Base-by-base conservation (phyloP, 257 asterid genomes). In the Nicotiana obtusifolia region DNA sequence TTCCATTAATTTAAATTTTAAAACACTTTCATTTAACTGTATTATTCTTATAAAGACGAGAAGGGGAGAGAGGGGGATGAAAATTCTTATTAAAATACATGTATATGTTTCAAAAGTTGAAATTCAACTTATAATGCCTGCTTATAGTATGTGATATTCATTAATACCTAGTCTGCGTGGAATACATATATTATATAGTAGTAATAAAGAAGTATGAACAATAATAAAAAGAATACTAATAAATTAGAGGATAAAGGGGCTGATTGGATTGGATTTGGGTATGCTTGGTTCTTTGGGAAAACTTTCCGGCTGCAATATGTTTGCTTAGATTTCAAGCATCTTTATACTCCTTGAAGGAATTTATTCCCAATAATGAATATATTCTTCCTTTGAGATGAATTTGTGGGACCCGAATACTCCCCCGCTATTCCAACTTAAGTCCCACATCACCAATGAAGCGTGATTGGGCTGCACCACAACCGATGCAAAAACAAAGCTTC, bases 261-360 rank as follows among this genome's bases (percentile, higher is more conserved):
- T 15, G 61, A 41, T 75, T 75, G 82, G 37, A 78, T n/a, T 78
- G 26, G 59, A 78, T 57, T 78, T 73, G 31, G 33, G 80, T 64
- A 64, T 64, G 37, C 33, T 61, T 61, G 67, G 33, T 61, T 61
- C 17, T 61, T 22, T 61, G 33, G 33, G 33, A 30, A 14, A 44
- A 47, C 78, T 73, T 73, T 73, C 22, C 11, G 47, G 61, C 76
- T 52, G 82, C 77, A 80, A 80, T 80, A 64, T 80, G 82, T 71
- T 80, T 80, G 83, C 83, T 80, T 80, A 80, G 65, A 64, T 64
- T 80, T 80, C 78, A 80, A 80, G 83, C 83, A 80, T 64, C 83
- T 80, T 80, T 80, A 80, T 64, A 65, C 83, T 19, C 66, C 66
- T 30, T 30, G 73, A 65, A 28, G 78, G 83, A 60, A 78, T 78